A percentile compares a stretch with the other conserved stretches of the same genome.
phyloP scores from a whole-genome alignment of 345 rosid genomes.

The Euclidium syriacum region DNA sequence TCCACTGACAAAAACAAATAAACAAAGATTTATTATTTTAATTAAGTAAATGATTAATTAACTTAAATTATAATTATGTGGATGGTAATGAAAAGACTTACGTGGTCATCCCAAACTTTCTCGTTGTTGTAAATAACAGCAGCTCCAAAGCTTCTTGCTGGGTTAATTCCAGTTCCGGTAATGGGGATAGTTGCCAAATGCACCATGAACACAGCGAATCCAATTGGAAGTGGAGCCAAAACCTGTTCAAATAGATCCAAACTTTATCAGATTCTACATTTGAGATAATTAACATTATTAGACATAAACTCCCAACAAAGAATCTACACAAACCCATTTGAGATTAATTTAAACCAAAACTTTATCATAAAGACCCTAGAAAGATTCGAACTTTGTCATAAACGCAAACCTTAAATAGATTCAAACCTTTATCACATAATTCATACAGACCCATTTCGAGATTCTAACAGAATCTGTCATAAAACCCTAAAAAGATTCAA shows the following conservation, averaged over 20 bases:
- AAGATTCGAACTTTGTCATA: not conserved
- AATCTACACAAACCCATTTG: not conserved
- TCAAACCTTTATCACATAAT: not conserved
- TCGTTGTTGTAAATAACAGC: constrained; percentile 60
- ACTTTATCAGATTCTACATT: not conserved
- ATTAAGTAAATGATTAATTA: not conserved
- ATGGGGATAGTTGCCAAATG: constrained; percentile 79
- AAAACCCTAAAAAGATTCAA: not conserved
- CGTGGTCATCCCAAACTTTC: constrained; percentile 62
- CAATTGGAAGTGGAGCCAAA: constrained; percentile 77
- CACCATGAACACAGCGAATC: constrained; percentile 75
- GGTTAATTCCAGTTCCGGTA: constrained; percentile 80
- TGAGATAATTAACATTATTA: too few relatives aligned
- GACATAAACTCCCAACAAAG: too few relatives aligned
- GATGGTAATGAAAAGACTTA: not conserved
- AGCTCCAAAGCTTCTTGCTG: constrained; percentile 76
- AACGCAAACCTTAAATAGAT: not conserved
- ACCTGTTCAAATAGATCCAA: constrained; percentile 4
- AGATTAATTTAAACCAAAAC: not conserved
- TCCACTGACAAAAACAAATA: constrained; percentile 40
- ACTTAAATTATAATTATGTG: not conserved
- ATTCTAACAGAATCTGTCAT: too few relatives aligned
- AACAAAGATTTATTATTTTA: not conserved
- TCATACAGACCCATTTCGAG: too few relatives aligned
- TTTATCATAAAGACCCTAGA: not conserved